phyloP scores from a whole-genome alignment of 1,139 yeast genomes.

The Geotrichum cucujoidarum region DNA sequence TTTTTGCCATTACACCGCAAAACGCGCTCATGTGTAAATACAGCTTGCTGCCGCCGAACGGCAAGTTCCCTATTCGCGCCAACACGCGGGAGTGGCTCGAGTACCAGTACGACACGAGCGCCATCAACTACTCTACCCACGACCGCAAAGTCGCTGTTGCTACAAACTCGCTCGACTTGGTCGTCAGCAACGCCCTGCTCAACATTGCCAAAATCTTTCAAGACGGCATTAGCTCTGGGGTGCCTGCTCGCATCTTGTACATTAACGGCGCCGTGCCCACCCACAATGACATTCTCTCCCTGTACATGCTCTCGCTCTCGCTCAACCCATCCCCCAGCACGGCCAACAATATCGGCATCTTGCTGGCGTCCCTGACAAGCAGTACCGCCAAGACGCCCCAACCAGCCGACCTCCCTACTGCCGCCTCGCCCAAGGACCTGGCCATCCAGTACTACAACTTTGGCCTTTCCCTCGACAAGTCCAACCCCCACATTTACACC shows the following conservation, averaged over 20 bases:
- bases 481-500: slow-evolving; percentile 37
- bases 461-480: slow-evolving; percentile 34
- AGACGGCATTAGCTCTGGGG: slow-evolving; percentile 35
- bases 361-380: slow-evolving; percentile 28
- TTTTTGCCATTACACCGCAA: slow-evolving; percentile 12
- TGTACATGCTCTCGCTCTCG: slow-evolving; percentile 34
- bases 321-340: slow-evolving; percentile 35
- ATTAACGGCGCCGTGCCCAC: slow-evolving; percentile 33
- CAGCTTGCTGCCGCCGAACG: slow-evolving; percentile 12
- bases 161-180: slow-evolving; percentile 17
- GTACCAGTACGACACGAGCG: slow-evolving; percentile 6
- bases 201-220: slow-evolving; percentile 37
- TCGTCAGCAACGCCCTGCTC: slow-evolving; percentile 32
- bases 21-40: slow-evolving; percentile 14
- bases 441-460: slow-evolving; percentile 34
- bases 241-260: slow-evolving; percentile 28
- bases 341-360: slow-evolving; percentile 36
- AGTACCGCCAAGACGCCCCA: slow-evolving; percentile 3
- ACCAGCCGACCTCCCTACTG: slow-evolving; percentile 20
- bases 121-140: neutral
- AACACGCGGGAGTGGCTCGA: slow-evolving; percentile 16
- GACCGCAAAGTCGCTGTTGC: neutral
- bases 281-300: slow-evolving; percentile 30
- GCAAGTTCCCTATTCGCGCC: slow-evolving; percentile 12
- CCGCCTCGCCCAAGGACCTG: slow-evolving; percentile 17